Evolutionary conservation across 176 grass and related monocot genomes (phyloP).

Genomic region (Coix lacrymajobi): DNA sequence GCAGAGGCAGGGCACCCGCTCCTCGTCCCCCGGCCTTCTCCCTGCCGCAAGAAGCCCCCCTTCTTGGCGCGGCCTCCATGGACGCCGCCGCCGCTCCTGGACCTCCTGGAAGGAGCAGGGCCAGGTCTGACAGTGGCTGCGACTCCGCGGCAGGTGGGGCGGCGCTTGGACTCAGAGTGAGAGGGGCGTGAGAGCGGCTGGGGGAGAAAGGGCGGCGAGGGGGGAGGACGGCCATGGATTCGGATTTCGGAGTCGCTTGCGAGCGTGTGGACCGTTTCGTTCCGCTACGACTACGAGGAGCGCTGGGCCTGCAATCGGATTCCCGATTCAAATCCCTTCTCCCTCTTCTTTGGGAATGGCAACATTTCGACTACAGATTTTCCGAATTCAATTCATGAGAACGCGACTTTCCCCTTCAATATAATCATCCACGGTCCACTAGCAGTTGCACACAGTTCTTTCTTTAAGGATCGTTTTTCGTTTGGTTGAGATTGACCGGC

Average conservation of each 20-base stretch:
- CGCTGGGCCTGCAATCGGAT: no score
- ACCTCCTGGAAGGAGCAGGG: background rate
- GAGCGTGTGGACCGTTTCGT: background rate
- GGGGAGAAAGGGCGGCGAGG: background rate
- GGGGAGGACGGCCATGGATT: conserved; percentile 33
- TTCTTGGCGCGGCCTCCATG: background rate
- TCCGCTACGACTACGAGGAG: no score
- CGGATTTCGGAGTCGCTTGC: background rate
- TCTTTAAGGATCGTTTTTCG: no score
- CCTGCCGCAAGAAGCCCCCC: background rate
- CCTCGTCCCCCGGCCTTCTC: background rate
- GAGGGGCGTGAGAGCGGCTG: background rate
- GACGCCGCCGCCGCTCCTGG: background rate
- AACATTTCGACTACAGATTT: background rate
- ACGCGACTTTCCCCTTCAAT: no score
- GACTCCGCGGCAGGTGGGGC: background rate
- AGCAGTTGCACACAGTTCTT: no score
- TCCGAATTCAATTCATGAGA: no score
- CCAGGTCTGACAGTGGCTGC: background rate
- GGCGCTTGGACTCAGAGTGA: background rate
- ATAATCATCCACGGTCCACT: no score
- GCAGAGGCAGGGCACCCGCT: conserved; percentile 21
- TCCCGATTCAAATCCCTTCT: background rate
- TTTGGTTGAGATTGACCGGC: no score
- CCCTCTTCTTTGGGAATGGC: background rate